Base-by-base conservation (phyloP, 2,329 filamentous ascomycete species). In the Xylariomycetidae sp. region DNA sequence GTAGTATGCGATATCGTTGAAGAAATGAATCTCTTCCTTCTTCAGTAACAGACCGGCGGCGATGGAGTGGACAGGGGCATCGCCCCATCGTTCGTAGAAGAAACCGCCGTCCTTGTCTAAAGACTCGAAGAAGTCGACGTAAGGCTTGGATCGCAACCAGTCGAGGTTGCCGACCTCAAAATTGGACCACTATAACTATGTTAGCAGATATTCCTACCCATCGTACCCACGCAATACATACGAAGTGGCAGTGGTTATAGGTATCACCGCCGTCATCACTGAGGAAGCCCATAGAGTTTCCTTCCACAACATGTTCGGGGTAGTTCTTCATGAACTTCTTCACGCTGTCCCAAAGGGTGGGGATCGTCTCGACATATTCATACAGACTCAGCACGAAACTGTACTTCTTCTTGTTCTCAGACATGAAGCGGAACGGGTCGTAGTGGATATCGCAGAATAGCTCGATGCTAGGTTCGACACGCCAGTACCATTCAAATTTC, bases 401-500 rank as follows among this genome's bases (percentile, higher is more conserved):
- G 76, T 98, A 98, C 69, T 96, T 97, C 71, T 97, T 98, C 62
- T 85, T 83, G 65, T 94, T 81, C 57, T 97, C 89, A 50, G 84
- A 82, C 88, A 98, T 96, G 69, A 80, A 88, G 45, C 87, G 87
- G 81, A 98, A 98, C 6, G 92, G 86, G 57, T 98, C 92, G 63
- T 94, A 94, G 63, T 88, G 76, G 54, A 98, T 76, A 58, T 98
- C 92, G 66, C 92, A 98, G 74, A 80, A 96, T 42, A 98, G 82
- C 70, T 97, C 86, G 58, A 98, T 81, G 64, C 86, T 92, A 51
- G 92, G 92, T 73, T 98, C 92, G 11, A 98, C 92, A 49, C 94
- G 87, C 92, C 92, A 98, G 76, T 98, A 98, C 78, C 88, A 98
- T 58, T 98, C 92, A 64, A 94, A 98, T 60, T 97, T 88, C 61